Evolutionary conservation across 768 basidiomycete species (phyloP).

Genomic region (Gloeostereum incarnatum): DNA sequence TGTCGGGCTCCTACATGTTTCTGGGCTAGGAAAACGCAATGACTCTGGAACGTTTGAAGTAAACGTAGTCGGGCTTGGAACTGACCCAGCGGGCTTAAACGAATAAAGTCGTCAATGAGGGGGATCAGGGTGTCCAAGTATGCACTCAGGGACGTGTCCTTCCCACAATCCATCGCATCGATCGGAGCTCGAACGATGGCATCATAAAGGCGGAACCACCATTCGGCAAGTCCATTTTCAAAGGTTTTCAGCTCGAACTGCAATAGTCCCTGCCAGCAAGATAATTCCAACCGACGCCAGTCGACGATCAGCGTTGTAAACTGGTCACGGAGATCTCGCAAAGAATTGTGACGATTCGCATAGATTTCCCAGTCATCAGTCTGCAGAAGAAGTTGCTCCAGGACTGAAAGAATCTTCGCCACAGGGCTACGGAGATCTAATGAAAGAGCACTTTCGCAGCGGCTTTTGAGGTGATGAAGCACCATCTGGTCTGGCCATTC

Average conservation of each 20-base stretch:
- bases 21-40: slow-evolving; percentile 27
- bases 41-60: slow-evolving; percentile 56
- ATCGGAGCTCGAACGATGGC: slow-evolving; percentile 55
- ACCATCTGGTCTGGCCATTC: slow-evolving; percentile 99
- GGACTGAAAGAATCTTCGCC: slow-evolving; percentile 69
- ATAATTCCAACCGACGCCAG: slow-evolving; percentile 86
- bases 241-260: slow-evolving; percentile 57
- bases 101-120: slow-evolving; percentile 75
- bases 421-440: slow-evolving; percentile 62
- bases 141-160: slow-evolving; percentile 21
- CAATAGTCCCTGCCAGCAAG: slow-evolving; percentile 78
- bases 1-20: slow-evolving; percentile 19
- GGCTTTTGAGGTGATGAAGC: slow-evolving; percentile 70
- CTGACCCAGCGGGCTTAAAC: slow-evolving; percentile 74
- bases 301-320: slow-evolving; percentile 70
- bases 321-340: slow-evolving; percentile 55
- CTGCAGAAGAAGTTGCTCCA: slow-evolving; percentile 81
- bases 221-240: slow-evolving; percentile 39
- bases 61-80: slow-evolving; percentile 60
- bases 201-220: slow-evolving; percentile 93
- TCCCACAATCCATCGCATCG: slow-evolving; percentile 26
- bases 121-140: slow-evolving; percentile 65
- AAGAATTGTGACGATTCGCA: slow-evolving; percentile 83
- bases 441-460: slow-evolving; percentile 56
- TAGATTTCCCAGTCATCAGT: slow-evolving; percentile 96